Evolutionary conservation across 2,329 filamentous ascomycete species (phyloP).

Genomic region (Microdochium trichocladiopsis): DNA sequence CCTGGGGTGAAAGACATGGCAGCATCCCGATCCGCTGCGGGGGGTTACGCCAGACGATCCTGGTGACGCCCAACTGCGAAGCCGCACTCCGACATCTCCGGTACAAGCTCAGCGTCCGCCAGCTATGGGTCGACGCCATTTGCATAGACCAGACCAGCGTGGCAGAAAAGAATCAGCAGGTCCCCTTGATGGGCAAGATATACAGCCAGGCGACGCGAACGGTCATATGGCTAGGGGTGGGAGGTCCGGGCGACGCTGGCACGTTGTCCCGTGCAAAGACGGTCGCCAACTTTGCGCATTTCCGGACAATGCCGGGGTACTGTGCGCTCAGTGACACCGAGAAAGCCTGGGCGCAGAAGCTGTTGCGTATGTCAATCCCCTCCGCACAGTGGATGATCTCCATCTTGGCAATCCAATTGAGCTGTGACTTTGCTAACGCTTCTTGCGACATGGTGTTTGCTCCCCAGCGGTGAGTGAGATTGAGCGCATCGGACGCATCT

Average conservation of each 20-base stretch:
- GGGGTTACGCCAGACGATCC: slow-evolving; percentile 1
- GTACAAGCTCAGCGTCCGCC: not conserved
- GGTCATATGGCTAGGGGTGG: slow-evolving; percentile 10
- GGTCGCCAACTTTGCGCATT: not conserved
- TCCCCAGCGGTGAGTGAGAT: not conserved
- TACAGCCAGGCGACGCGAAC: slow-evolving; percentile 7
- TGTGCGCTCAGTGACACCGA: not conserved
- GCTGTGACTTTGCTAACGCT: not conserved
- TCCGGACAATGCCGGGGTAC: not conserved
- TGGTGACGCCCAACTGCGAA: slow-evolving; percentile 5
- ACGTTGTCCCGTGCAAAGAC: not conserved
- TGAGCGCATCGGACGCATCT: not conserved
- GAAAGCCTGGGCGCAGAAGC: not conserved
- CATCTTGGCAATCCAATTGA: slow-evolving; percentile 1
- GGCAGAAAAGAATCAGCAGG: slow-evolving; percentile 9
- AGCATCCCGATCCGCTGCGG: slow-evolving; percentile 3
- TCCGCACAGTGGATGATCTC: not conserved
- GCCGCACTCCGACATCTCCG: slow-evolving; percentile 4
- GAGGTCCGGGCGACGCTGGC: not conserved
- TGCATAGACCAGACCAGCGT: slow-evolving; percentile 11
- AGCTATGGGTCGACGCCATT: slow-evolving; percentile 10
- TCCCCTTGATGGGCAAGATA: slow-evolving; percentile 11
- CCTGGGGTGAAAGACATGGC: slow-evolving; percentile 3
- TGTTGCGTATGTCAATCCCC: too few species aligned
- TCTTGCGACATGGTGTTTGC: too few species aligned